Base-by-base conservation (phyloP, 2,329 filamentous ascomycete species). In the Juglanconis juglandina region DNA sequence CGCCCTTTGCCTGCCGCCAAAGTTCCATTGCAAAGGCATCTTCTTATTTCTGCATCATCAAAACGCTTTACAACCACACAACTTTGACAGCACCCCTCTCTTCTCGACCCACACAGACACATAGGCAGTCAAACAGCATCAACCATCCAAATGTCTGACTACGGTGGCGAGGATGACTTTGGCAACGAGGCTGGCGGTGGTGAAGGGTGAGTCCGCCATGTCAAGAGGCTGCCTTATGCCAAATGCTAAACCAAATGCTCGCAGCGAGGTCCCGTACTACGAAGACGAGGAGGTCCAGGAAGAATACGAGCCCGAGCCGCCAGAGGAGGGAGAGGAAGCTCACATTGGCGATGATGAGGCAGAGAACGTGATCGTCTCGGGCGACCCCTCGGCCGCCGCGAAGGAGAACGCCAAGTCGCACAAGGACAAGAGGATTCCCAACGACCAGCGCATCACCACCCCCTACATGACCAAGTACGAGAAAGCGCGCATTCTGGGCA, bases 391-490 rank as follows among this genome's bases (percentile, higher is more conserved):
- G 37, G 86, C 86, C 32, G 76, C 79, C 0, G 85, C 85, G 39
- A 84, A 81, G 72, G 76, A 76, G 59, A 79, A 74, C 67, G 81
- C 84, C 56, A 84, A 83, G 71, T 79, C 80, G 53, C 77, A 82
- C 70, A 87, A 87, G 71, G 85, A 93, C 77, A 97, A 96, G 84
- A 96, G 92, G 78, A 94, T 99, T 53, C 85, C 92, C 59, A 90
- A 91, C 67, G 90, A 93, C 66, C 86, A 96, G 77, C 87, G 95
- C 69, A 90, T 86, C 32, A 99, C 95, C 8, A 99, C 95, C 34
- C 95, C 94, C 2, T 99, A 97, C 79, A 96, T 99, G 94, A 99
- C 95, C 67, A 99, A 99, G 80, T 99, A 99, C 77, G 95, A 99
- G 82, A 86, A 88, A 68, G 95, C 95, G 65, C 87, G 95, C 71